Base-by-base conservation (phyloP, 2,329 filamentous ascomycete genomes). In the Ceratocystis huliohia region DNA sequence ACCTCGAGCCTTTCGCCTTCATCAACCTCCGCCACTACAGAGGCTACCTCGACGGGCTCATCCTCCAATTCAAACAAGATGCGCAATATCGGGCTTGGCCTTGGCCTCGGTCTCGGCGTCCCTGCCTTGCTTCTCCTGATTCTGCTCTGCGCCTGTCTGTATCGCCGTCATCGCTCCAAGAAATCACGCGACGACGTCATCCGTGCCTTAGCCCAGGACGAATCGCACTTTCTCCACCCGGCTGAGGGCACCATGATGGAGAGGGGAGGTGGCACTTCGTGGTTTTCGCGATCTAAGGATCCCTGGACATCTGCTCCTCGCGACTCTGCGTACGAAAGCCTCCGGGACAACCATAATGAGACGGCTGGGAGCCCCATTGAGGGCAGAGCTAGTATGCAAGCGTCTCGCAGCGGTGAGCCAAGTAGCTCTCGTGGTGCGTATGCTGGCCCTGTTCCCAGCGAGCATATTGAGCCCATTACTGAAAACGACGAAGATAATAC, bases 101-200 rank as follows among this genome's bases (percentile, higher is more conserved):
- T 87, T 1, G 87, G 87, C 0, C 72, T 90, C 1, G 86, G 87
- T 1, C 74, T 91, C 1, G 87, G 86, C 1, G 72, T 87, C 1
- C 76, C 81, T 0, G 76, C 82, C 1, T 71, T 84, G 1, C 68
- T 84, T 7, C 74, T 78, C 0, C 74, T 80, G 0, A 69, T 81
- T 1, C 28, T 83, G 8, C 65, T 81, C 22, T 79, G 80, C 67
- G 83, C 81, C 10, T 81, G 79, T 69, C 78, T 79, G n/a, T 79
- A 15, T 72, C 71, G 57, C 71, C 72, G 69, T 70, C 71, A 61
- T 70, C 72, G 44, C 56, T 76, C 74, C 25, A 74, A 71, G 72
- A 79, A 68, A 59, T 63, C 68, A 70, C 77, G 64, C 69, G 78
- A 84, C 50, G 76, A 78, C 2, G 76, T 79, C 0, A 77, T 83